These are phyloP conservation scores for Coniochaeta hoffmannii DNA, from an alignment of 2,329 filamentous ascomycete species.

Conservation along the genomic window DNA sequence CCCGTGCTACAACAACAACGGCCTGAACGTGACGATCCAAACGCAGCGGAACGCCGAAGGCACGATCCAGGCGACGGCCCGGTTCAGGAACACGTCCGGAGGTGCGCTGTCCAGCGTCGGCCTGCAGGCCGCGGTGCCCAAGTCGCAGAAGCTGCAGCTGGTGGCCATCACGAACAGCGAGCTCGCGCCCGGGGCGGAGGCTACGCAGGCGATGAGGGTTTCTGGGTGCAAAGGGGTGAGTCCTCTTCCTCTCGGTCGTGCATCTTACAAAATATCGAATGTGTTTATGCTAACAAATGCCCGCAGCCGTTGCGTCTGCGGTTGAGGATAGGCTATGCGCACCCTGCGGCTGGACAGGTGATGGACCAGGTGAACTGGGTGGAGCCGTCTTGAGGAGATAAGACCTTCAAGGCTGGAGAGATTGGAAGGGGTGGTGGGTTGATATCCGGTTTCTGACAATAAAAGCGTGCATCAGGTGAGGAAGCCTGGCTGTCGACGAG, in stretches of 20 bases:
- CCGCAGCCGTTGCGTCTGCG: conserved; percentile 75
- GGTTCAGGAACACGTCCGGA: conserved; percentile 71
- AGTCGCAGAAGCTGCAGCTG: conserved; percentile 88
- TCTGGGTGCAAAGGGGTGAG: conserved; percentile 82
- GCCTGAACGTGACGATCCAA: conserved; percentile 71
- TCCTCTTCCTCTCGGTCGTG: conserved; percentile 19
- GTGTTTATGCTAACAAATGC: conserved; percentile 13
- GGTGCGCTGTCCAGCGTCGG: conserved; percentile 68
- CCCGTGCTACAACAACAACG: conserved; percentile 80
- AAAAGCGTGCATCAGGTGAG: conserved; percentile 1
- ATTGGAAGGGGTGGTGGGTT: neutral
- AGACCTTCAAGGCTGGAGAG: neutral
- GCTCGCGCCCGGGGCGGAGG: conserved; percentile 69
- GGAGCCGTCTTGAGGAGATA: conserved; percentile 50
- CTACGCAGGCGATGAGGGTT: conserved; percentile 86
- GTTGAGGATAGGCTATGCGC: conserved; percentile 74
- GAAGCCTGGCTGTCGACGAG: neutral
- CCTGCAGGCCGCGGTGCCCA: conserved; percentile 90
- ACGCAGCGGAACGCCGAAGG: conserved; percentile 76
- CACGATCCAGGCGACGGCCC: conserved; percentile 72
- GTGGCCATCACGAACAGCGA: conserved; percentile 81
- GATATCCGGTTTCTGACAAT: neutral
- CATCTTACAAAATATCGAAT: neutral
- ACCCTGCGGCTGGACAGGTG: conserved; percentile 61
- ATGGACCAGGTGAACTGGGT: conserved; percentile 97